Evolutionary conservation across 345 rosid species (phyloP), one percentile per base, ranked within the genome.

Genomic region (Brassica rapa): DNA sequence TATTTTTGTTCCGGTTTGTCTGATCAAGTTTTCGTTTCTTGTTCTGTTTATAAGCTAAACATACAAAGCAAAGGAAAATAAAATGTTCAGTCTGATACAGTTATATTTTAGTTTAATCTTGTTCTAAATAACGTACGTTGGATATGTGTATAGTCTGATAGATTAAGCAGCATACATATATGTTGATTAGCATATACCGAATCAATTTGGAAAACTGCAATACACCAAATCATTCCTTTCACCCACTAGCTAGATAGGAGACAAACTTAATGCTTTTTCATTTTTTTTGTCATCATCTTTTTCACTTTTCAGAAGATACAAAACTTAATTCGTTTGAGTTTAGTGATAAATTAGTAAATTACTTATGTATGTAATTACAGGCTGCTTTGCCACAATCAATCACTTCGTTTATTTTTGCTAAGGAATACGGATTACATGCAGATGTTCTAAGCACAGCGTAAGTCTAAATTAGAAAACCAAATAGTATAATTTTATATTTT

Each of bases 381-480:
- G 97, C 92, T 46, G 97, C 97, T 25, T 35, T 91, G 57, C 97
- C 97, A 39, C 94, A 89, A 15, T 84, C 97, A 23, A 91, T 91
- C 55, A 88, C 91, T 1, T 87, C 94, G 5, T 89, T 91, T 83
- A 83, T 91, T 66, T 89, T 74, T 61, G 97, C 94, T n/a, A 89
- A 89, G 55, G 97, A 91, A 71, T 91, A 89, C 70, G 91, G 87
- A 60, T 70, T 91, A 27, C 97, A 91, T 81, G 90, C 97, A 14
- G 87, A 89, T 5, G 94, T 91, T 27, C 79, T 89, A 16, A 89
- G 94, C 84, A 89, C 94, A 53, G 94, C 97, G 97, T 91, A 85
- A 84, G 94, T 86, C 15, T 5, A 21, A 8, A 11, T 2, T 63
- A 61, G 25, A 33, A 33, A 33, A 33, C 37, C 1, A 33, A 33